Percentiles rank a stretch among this genome's conserved stretches.
phyloP scores from a whole-genome alignment of 768 basidiomycete genomes.

The Lactarius sp. region DNA sequence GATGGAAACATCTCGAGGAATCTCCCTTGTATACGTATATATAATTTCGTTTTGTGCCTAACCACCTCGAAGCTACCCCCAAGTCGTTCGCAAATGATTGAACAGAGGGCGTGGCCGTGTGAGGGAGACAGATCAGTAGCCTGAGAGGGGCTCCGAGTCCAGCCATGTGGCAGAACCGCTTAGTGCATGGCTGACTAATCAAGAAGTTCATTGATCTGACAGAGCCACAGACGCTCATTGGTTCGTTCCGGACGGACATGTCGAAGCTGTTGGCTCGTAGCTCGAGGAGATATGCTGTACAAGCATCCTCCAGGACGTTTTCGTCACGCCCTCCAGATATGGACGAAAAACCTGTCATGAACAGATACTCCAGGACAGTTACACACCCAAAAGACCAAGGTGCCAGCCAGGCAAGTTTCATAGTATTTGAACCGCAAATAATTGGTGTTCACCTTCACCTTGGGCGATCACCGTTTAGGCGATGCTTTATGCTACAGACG shows the following conservation, averaged over 20 bases:
- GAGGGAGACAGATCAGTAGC: too few relatives aligned
- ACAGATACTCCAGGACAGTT: slow-evolving; percentile 70
- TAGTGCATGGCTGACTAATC: slow-evolving; percentile 13
- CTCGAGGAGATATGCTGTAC: slow-evolving; percentile 12
- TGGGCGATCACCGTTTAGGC: slow-evolving; percentile 49
- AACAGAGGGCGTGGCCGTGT: neutral
- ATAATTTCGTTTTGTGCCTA: neutral
- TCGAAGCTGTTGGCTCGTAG: slow-evolving; percentile 9
- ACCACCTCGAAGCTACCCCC: neutral
- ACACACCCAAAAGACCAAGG: slow-evolving; percentile 94
- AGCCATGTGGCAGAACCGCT: too few relatives aligned
- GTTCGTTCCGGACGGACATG: slow-evolving; percentile 5
- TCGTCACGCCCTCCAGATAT: slow-evolving; percentile 25
- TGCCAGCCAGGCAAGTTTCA: slow-evolving; percentile 69
- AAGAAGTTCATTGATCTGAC: neutral
- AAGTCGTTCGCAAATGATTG: neutral
- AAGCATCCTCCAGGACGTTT: slow-evolving; percentile 20
- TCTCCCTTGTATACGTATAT: neutral
- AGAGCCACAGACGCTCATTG: neutral
- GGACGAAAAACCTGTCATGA: slow-evolving; percentile 37
- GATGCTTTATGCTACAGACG: slow-evolving; percentile 99
- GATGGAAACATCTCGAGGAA: neutral
- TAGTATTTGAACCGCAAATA: neutral
- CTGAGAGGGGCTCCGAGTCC: too few relatives aligned
- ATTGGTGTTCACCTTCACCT: slow-evolving; percentile 7